Base-by-base conservation (phyloP, 345 rosid genomes). In the Eucalyptus cladocalyx region DNA sequence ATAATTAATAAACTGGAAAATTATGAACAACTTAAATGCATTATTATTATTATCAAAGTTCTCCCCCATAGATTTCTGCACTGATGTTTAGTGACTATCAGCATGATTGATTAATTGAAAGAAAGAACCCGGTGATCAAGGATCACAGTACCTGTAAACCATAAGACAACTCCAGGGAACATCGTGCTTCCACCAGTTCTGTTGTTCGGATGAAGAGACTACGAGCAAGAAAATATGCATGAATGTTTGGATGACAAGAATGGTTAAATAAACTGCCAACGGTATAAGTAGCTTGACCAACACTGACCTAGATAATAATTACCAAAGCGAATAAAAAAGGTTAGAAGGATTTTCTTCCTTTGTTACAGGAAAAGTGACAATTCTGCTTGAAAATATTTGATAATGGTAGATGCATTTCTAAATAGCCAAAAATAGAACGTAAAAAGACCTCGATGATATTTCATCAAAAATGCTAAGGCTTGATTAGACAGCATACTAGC, bases 201-300 rank as follows among this genome's bases (percentile, higher is more conserved):
- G 95, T 94, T 88, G 97, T 92, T 86, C 94, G 91, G 86, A 96
- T 90, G 65, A 93, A 86, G 60, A 97, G 96, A 65, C 94, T 92
- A 60, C 97, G 98, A 23, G 98, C 96, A 88, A 95, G 94, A 93
- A 96, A 97, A 91, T 96, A 97, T 85, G 96, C 95, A 89, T 97
- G 97, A 91, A 97, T 91, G 88, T 96, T 97, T 88, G 99, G 98
- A 93, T 80, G 90, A 95, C 99, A 97, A 88, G 97, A 96, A 92
- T 97, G 99, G 91, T 95, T 97, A 95, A 95, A 96, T 92, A 95
- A 89, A 90, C 98, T 96, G 90, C 95, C 99, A 89, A 90, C 90
- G 89, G 54, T 88, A 88, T 95, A 97, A 81, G 96, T 92, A 87
- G 98, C 99, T 89, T 94, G 98, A 85, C 98, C 99, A 89, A 95